A percentile compares a stretch with the other conserved stretches of the same genome.
Conservation (phyloP, 1,284 basidiomycete genomes). For the Peniophora sp. region DNA sequence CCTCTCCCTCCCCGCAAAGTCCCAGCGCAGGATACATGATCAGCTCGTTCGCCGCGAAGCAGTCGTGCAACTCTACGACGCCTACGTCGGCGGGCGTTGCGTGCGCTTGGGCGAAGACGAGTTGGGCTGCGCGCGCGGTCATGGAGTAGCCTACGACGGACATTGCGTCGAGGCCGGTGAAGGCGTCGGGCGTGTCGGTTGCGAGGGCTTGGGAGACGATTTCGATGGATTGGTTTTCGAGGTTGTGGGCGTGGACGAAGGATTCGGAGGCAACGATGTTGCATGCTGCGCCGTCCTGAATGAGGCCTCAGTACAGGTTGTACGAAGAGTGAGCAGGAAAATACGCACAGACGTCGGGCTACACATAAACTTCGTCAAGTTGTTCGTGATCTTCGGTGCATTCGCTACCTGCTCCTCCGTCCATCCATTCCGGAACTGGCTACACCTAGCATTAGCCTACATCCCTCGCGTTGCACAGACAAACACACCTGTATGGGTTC, state of each 20-base stretch:
- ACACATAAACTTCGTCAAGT: conserved; percentile 83
- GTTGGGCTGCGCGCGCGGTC: conserved; percentile 63
- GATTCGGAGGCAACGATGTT: conserved; percentile 74
- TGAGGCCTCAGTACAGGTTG: background rate
- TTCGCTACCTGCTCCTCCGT: conserved; percentile 61
- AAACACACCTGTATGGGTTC: conserved; percentile 63
- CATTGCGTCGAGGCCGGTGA: conserved; percentile 63
- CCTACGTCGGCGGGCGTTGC: conserved; percentile 71
- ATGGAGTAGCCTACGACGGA: conserved; percentile 70
- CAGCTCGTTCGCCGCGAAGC: conserved; percentile 76
- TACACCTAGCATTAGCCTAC: too few species aligned
- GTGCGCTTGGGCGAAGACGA: conserved; percentile 67
- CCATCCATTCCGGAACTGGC: conserved; percentile 74
- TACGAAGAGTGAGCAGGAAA: background rate
- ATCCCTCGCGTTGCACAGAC: too few species aligned
- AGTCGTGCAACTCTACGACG: conserved; percentile 82
- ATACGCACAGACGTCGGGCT: conserved; percentile 66
- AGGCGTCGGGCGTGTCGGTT: conserved; percentile 59
- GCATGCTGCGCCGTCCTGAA: conserved; percentile 67
- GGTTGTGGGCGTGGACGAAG: conserved; percentile 68
- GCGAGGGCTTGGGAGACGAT: conserved; percentile 57
- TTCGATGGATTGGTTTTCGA: conserved; percentile 85
- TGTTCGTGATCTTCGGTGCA: conserved; percentile 60
- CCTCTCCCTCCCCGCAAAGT: conserved; percentile 61
- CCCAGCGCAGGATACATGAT: conserved; percentile 82